Evolutionary conservation across 2,329 filamentous ascomycete species (phyloP).

Genomic region (Exophiala viscosa): DNA sequence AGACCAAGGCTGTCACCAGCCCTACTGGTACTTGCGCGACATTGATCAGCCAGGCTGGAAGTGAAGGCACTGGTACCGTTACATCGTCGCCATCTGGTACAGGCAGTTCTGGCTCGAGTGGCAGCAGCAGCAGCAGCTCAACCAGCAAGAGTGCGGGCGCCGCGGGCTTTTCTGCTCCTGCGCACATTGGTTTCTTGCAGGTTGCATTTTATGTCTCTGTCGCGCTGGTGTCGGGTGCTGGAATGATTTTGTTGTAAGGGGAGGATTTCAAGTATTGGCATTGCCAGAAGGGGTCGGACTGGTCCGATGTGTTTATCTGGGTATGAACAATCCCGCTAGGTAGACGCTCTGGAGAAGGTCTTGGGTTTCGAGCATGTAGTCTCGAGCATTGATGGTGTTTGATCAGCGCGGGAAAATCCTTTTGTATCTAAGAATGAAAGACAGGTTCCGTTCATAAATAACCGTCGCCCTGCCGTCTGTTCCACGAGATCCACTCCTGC

Average conservation of each 20-base stretch:
- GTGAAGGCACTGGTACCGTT: constrained; percentile 39
- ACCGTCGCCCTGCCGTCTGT: too few relatives aligned
- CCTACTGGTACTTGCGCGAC: constrained; percentile 37
- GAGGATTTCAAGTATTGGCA: not conserved
- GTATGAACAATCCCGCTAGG: not conserved
- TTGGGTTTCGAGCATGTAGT: not conserved
- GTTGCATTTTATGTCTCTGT: constrained; percentile 43
- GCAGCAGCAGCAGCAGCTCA: constrained; percentile 29
- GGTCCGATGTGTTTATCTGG: not conserved
- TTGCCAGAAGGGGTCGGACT: not conserved
- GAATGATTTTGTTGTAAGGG: constrained; percentile 47
- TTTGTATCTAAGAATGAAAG: not conserved
- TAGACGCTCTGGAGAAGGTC: too few relatives aligned
- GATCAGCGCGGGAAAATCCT: constrained; percentile 7
- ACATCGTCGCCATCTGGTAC: constrained; percentile 37
- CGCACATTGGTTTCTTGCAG: constrained; percentile 39
- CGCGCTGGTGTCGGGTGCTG: constrained; percentile 42
- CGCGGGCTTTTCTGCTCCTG: constrained; percentile 10
- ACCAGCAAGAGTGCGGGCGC: constrained; percentile 26
- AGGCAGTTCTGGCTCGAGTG: constrained; percentile 27
- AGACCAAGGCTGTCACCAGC: constrained; percentile 33
- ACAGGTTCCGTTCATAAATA: too few relatives aligned
- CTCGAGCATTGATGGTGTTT: constrained; percentile 11
- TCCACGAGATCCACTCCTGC: too few relatives aligned
- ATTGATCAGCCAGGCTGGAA: constrained; percentile 40